These are phyloP conservation scores for Backusella westeae DNA, from an alignment of 192 early-diverging fungal genomes.

Conservation along the genomic window DNA sequence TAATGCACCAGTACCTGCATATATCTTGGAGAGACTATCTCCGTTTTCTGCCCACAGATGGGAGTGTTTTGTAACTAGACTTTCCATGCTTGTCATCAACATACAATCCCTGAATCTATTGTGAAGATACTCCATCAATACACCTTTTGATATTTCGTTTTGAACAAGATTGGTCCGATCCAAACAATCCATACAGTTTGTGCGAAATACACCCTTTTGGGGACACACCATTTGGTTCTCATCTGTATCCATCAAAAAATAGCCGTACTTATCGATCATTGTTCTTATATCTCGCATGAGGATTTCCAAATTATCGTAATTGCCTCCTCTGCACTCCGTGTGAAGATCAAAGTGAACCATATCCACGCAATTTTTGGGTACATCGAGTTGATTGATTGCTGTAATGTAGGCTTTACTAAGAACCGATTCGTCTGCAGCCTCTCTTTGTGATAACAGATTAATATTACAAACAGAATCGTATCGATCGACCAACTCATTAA, in stretches of 20 bases:
- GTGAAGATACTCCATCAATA: slow-evolving; percentile 45
- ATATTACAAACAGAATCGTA: slow-evolving; percentile 78
- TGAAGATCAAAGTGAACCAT: slow-evolving; percentile 88
- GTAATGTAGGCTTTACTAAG: slow-evolving; percentile 67
- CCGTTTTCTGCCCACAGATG: slow-evolving; percentile 87
- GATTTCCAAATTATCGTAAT: slow-evolving; percentile 66
- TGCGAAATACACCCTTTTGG: slow-evolving; percentile 87
- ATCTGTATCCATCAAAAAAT: slow-evolving; percentile 65
- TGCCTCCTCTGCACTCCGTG: slow-evolving; percentile 72
- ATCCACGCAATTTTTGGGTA: slow-evolving; percentile 44
- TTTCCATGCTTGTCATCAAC: slow-evolving; percentile 25
- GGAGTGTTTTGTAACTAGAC: slow-evolving; percentile 47
- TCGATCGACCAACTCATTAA: slow-evolving; percentile 65
- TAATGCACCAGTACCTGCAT: slow-evolving; percentile 96
- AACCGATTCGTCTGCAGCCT: slow-evolving; percentile 59
- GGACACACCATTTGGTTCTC: slow-evolving; percentile 53
- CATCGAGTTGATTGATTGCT: slow-evolving; percentile 44
- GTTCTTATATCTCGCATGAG: slow-evolving; percentile 56
- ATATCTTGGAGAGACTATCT: slow-evolving; percentile 87
- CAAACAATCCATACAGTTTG: slow-evolving; percentile 99
- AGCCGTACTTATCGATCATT: slow-evolving; percentile 59
- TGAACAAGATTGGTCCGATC: slow-evolving; percentile 99
- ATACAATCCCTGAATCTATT: slow-evolving; percentile 22
- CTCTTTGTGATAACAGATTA: slow-evolving; percentile 74
- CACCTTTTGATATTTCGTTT: slow-evolving; percentile 63